Percentiles rank a stretch among this genome's conserved stretches.
These are phyloP conservation scores for Rhodotorula sp. DNA, from an alignment of 1,284 basidiomycete genomes.

Conservation along the genomic window DNA sequence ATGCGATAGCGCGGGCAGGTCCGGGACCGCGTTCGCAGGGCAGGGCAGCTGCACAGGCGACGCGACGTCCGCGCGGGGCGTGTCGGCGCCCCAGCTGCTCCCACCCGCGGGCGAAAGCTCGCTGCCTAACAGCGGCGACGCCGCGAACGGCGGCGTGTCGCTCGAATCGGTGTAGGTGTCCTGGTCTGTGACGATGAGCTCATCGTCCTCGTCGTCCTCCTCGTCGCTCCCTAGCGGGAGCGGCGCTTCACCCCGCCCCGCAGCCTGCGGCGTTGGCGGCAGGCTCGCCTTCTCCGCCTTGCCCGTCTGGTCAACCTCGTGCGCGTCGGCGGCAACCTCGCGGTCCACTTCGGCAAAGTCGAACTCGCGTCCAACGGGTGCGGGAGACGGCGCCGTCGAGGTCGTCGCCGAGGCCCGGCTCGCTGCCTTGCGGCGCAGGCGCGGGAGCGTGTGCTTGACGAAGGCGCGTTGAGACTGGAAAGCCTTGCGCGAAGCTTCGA, in stretches of 20 bases:
- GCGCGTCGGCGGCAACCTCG: slow-evolving; percentile 37
- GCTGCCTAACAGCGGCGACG: background rate
- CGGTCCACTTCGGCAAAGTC: slow-evolving; percentile 38
- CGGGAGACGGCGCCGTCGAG: background rate
- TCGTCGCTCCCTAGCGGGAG: background rate
- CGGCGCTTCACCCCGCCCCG: background rate
- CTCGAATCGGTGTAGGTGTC: background rate
- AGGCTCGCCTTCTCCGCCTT: slow-evolving; percentile 30
- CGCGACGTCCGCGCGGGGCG: background rate
- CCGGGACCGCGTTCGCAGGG: too few relatives aligned
- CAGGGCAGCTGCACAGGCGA: too few relatives aligned
- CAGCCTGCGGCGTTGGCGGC: slow-evolving; percentile 22
- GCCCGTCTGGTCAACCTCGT: slow-evolving; percentile 37
- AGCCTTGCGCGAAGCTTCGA: slow-evolving; percentile 69
- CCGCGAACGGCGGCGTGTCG: background rate
- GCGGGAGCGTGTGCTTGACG: slow-evolving; percentile 53
- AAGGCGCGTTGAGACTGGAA: slow-evolving; percentile 76
- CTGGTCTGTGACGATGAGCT: background rate
- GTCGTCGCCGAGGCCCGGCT: background rate
- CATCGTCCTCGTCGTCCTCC: background rate
- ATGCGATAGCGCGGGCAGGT: too few relatives aligned
- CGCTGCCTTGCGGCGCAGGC: slow-evolving; percentile 21
- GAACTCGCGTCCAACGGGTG: slow-evolving; percentile 1
- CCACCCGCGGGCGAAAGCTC: too few relatives aligned
- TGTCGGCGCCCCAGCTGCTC: too few relatives aligned